Conservation (phyloP, 2,329 filamentous ascomycete genomes). For the Tolypocladium capitatum region DNA sequence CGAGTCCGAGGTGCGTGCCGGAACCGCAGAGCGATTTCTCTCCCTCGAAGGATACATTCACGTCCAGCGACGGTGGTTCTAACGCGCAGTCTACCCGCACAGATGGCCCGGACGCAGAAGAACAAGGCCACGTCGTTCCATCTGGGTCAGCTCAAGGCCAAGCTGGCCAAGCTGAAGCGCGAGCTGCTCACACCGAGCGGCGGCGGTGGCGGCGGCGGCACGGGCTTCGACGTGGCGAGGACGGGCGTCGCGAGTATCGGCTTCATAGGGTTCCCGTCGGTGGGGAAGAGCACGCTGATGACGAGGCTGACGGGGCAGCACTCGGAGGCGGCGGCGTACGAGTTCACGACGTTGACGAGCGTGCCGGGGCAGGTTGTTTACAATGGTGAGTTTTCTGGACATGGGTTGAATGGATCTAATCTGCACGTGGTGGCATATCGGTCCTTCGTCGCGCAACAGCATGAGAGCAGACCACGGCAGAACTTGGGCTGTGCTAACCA, state of each 20-base stretch:
- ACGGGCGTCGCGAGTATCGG: slow-evolving; percentile 95
- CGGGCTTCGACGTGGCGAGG: slow-evolving; percentile 93
- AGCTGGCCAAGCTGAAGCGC: slow-evolving; percentile 93
- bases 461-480: background rate
- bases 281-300: slow-evolving; percentile 98
- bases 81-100: slow-evolving; percentile 2
- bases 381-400: slow-evolving; percentile 46
- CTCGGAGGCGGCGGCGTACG: slow-evolving; percentile 92
- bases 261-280: slow-evolving; percentile 96
- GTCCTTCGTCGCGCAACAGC: background rate
- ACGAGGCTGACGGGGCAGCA: slow-evolving; percentile 88
- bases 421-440: background rate
- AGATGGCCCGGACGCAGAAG: slow-evolving; percentile 96
- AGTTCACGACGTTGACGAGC: slow-evolving; percentile 96
- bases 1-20: slow-evolving; percentile 68
- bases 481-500: background rate
- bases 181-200: slow-evolving; percentile 80
- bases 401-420: background rate
- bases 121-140: slow-evolving; percentile 93
- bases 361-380: slow-evolving; percentile 93
- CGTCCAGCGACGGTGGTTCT: background rate
- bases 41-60: background rate
- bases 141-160: slow-evolving; percentile 92
- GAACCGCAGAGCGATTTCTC: slow-evolving; percentile 2
- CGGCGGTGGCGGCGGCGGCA: slow-evolving; percentile 71